These are phyloP conservation scores for Plasmodiophora brassicae DNA, from an alignment of 208 protist genomes.

Conservation along the genomic window DNA sequence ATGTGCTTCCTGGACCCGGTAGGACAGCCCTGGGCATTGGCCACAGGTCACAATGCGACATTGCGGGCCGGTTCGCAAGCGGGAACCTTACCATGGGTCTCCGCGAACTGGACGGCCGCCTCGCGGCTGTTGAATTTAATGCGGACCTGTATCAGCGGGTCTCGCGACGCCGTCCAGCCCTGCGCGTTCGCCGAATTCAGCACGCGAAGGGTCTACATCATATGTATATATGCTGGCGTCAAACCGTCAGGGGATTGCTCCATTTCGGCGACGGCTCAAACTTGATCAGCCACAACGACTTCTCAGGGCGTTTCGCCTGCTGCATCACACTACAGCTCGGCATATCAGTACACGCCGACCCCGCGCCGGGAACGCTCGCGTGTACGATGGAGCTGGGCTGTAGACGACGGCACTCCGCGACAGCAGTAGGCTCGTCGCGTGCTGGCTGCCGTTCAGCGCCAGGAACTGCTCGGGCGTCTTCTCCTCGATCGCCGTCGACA, in stretches of 20 bases:
- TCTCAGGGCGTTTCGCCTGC: conserved; percentile 6
- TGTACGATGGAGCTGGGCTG: not conserved
- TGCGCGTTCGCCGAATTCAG: not conserved
- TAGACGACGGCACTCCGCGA: not conserved
- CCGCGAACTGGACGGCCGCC: not conserved
- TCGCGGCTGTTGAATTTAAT: not conserved
- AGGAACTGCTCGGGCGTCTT: conserved; percentile 13
- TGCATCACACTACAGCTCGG: too few relatives aligned
- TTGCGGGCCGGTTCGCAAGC: too few relatives aligned
- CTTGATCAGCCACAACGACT: not conserved
- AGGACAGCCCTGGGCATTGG: too few relatives aligned
- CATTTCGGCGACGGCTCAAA: not conserved
- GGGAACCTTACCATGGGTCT: too few relatives aligned
- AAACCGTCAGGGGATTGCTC: conserved; percentile 28
- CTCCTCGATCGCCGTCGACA: too few relatives aligned
- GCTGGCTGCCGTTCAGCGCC: not conserved
- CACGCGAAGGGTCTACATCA: not conserved
- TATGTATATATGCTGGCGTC: not conserved
- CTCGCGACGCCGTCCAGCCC: not conserved
- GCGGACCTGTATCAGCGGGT: not conserved
- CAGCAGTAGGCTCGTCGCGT: not conserved
- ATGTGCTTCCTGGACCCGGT: not conserved
- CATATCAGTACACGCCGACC: too few relatives aligned
- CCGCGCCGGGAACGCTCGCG: too few relatives aligned
- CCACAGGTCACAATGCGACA: too few relatives aligned